A percentile compares a stretch with the other conserved stretches of the same genome.
Conservation (phyloP, 2,329 filamentous ascomycete genomes). For the Myriosclerotinia curreyana region DNA sequence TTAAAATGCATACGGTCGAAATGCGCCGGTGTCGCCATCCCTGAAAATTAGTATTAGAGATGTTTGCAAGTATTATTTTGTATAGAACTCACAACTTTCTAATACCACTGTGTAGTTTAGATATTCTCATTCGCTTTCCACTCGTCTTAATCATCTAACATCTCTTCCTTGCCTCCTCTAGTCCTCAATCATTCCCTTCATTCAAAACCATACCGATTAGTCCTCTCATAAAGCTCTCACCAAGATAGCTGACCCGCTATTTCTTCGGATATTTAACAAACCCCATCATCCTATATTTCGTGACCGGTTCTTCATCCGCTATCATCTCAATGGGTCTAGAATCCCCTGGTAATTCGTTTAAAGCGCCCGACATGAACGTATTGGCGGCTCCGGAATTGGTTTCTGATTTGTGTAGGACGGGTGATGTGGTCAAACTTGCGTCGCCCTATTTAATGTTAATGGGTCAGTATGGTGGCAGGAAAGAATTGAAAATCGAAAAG, state of each 20-base stretch:
- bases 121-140: background rate
- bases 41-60: too few relatives aligned
- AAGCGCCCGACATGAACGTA: slow-evolving; percentile 5
- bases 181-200: background rate
- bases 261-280: slow-evolving; percentile 9
- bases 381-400: background rate
- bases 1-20: too few relatives aligned
- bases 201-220: background rate
- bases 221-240: background rate
- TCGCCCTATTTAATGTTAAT: background rate
- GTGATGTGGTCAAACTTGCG: background rate
- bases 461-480: background rate
- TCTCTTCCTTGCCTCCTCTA: background rate
- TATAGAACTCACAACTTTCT: too few relatives aligned
- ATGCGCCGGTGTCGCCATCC: too few relatives aligned
- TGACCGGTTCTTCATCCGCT: slow-evolving; percentile 17
- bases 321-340: slow-evolving; percentile 14
- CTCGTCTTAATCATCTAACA: background rate
- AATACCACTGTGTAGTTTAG: too few relatives aligned
- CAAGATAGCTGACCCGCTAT: background rate
- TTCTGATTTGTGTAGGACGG: slow-evolving; percentile 18
- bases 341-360: slow-evolving; percentile 16
- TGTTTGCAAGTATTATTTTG: too few relatives aligned
- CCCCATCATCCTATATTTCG: slow-evolving; percentile 21
- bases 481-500: too few relatives aligned